These are phyloP conservation scores for Kodamaea fungicola DNA, from an alignment of 1,139 yeast genomes.

Conservation along the genomic window DNA sequence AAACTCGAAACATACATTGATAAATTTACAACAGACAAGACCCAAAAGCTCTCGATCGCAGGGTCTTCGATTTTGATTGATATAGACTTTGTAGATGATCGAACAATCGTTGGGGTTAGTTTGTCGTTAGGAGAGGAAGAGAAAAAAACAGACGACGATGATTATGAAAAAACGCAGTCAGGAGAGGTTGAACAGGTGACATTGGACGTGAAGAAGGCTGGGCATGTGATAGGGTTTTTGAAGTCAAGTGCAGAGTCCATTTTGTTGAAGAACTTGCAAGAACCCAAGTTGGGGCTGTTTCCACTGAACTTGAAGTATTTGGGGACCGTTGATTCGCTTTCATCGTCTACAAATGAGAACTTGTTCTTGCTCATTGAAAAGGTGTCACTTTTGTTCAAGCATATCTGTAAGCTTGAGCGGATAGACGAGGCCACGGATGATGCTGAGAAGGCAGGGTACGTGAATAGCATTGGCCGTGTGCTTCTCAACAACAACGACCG, in stretches of 20 bases:
- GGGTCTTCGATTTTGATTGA: constrained; percentile 44
- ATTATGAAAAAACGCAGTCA: constrained; percentile 1
- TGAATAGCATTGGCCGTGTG: constrained; percentile 27
- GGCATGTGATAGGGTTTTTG: constrained; percentile 3
- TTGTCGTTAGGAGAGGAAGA: constrained; percentile 32
- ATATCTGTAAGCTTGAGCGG: constrained; percentile 21
- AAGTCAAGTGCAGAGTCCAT: constrained; percentile 25
- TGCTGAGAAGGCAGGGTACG: constrained; percentile 21
- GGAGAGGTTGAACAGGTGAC: constrained; percentile 6
- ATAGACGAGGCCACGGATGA: constrained; percentile 14
- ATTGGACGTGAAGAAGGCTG: constrained; percentile 3
- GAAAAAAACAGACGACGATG: constrained; percentile 3
- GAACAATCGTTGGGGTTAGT: constrained; percentile 26
- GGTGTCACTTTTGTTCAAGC: constrained; percentile 27
- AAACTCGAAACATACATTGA: constrained; percentile 44
- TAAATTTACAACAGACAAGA: constrained; percentile 25
- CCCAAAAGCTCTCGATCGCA: constrained; percentile 39
- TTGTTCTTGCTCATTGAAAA: constrained; percentile 31
- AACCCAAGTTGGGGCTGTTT: constrained; percentile 25
- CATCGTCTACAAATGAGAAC: constrained; percentile 27
- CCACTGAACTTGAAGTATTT: constrained; percentile 37
- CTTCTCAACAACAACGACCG: constrained; percentile 24
- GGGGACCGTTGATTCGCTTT: constrained; percentile 34
- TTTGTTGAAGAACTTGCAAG: constrained; percentile 25
- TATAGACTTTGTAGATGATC: constrained; percentile 33